Base-by-base conservation (phyloP, 371 early-diverging fungal species). In the Syncephalastrum sp. region DNA sequence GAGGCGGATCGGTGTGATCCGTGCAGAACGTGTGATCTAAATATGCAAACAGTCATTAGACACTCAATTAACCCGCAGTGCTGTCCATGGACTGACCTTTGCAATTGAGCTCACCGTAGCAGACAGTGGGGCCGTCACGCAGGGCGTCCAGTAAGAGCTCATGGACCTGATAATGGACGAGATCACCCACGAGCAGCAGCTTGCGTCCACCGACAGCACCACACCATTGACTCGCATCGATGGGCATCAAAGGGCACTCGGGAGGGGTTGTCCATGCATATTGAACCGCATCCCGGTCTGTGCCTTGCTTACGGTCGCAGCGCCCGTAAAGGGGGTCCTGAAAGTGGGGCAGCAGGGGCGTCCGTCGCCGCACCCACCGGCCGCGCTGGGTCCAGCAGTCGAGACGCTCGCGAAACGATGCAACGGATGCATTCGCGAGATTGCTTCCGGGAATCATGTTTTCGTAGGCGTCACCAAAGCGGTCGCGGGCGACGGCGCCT, bases 41-140 rank as follows among this genome's bases (percentile, higher is more conserved):
- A 44, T 17, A 54, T 13, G 17, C 27, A 19, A 25, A 16, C n/a
- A 50, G 16, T 15, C 21, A 6, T 44, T 6, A 24, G 16, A 15
- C 12, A 25, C 46, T 2, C 25, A 29, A 49, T 17, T 17, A 21
- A 17, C 3, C 42, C 13, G 3, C 33, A 19, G 1, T n/a, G 48
- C 45, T 47, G 42, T 41, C 48, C 15, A 3, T 15, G 7, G 19
- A 45, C 19, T 52, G 67, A 77, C 78, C 78, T 75, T 75, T 75
- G 67, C 86, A 85, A 25, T 72, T 75, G 19, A 74, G 54, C 57
- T 83, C 86, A 15, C 86, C 83, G 67, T 70, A 77, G 50, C 84
- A 85, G 15, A 64, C 74, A 12, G 74, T 75, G 1, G 79, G 77
- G 3, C 72, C 75, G 53, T 75, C 72, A 25, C 80, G 64, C 19